Percentiles rank a stretch among this genome's conserved stretches.
Conservation (phyloP, 1,284 basidiomycete genomes). For the Apiotrichum porosum region DNA sequence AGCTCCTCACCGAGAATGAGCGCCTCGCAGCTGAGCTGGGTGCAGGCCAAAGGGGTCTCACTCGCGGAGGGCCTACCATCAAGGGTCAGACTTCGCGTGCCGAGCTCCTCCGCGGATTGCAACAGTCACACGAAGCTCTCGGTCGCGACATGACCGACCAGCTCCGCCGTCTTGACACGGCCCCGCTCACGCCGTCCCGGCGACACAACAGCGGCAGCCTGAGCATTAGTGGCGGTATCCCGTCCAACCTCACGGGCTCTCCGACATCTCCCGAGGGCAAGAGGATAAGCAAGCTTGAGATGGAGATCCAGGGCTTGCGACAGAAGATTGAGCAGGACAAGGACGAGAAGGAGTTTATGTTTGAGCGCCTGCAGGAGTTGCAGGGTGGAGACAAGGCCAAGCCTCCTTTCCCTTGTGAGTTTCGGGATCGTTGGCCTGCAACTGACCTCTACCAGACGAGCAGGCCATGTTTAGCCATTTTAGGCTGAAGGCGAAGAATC, state of each 20-base stretch:
- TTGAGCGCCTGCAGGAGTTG: slow-evolving; percentile 26
- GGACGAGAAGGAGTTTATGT: slow-evolving; percentile 39
- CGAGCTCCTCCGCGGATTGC: slow-evolving; percentile 40
- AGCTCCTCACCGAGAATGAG: slow-evolving; percentile 24
- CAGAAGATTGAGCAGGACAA: slow-evolving; percentile 35
- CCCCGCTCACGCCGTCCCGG: slow-evolving; percentile 22
- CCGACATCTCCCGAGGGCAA: neutral
- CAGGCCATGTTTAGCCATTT: slow-evolving; percentile 41
- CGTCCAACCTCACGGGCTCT: slow-evolving; percentile 7
- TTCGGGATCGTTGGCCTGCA: neutral
- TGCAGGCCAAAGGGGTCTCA: too few species aligned
- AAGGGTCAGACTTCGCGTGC: slow-evolving; percentile 17
- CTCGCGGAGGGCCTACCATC: neutral
- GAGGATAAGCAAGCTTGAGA: slow-evolving; percentile 16
- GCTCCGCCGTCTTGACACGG: slow-evolving; percentile 28
- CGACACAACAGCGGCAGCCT: slow-evolving; percentile 17
- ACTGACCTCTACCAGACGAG: slow-evolving; percentile 20
- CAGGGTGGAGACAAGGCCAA: slow-evolving; percentile 16
- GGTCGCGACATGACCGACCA: slow-evolving; percentile 45
- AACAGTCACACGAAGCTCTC: slow-evolving; percentile 42
- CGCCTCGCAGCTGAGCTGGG: slow-evolving; percentile 22
- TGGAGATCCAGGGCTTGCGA: slow-evolving; percentile 29
- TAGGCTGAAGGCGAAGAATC: slow-evolving; percentile 37
- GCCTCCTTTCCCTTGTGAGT: slow-evolving; percentile 18
- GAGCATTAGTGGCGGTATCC: too few species aligned